Conservation (phyloP, 2,329 filamentous ascomycete genomes). For the Penicillium sp. region DNA sequence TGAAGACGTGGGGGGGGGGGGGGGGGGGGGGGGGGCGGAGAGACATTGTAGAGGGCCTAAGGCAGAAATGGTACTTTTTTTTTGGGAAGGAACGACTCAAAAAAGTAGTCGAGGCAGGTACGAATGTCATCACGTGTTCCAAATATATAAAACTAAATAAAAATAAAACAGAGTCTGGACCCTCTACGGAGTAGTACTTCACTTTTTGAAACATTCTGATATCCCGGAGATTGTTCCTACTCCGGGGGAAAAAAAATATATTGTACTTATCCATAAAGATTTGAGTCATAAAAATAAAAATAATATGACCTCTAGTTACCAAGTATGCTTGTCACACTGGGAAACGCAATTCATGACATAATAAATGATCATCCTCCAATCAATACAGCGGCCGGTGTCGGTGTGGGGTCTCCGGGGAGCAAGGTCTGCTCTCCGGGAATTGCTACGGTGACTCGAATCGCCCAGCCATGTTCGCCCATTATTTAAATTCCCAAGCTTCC, state of each 20-base stretch:
- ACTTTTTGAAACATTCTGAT: background rate
- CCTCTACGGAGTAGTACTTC: background rate
- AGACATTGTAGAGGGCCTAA: background rate
- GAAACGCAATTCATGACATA: slow-evolving; percentile 10
- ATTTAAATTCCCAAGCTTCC: slow-evolving; percentile 22
- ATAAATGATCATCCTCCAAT: slow-evolving; percentile 8
- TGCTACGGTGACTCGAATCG: slow-evolving; percentile 19
- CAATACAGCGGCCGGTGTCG: slow-evolving; percentile 19
- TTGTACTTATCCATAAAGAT: background rate
- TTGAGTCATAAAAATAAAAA: no score
- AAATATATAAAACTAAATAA: background rate
- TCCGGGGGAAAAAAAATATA: slow-evolving; percentile 4
- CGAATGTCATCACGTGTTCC: background rate
- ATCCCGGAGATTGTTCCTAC: background rate
- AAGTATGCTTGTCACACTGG: background rate
- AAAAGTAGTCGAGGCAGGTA: background rate
- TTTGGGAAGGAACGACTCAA: background rate
- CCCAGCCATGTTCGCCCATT: slow-evolving; percentile 12
- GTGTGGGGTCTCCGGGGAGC: slow-evolving; percentile 21
- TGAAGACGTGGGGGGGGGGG: background rate
- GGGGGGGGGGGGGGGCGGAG: background rate
- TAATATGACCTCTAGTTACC: no score
- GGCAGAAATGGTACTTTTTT: slow-evolving; percentile 1
- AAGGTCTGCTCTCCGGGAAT: slow-evolving; percentile 21
- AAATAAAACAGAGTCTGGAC: background rate